These are phyloP conservation scores for Candida ponderosae DNA, from an alignment of 805 yeast species.

Conservation along the genomic window DNA sequence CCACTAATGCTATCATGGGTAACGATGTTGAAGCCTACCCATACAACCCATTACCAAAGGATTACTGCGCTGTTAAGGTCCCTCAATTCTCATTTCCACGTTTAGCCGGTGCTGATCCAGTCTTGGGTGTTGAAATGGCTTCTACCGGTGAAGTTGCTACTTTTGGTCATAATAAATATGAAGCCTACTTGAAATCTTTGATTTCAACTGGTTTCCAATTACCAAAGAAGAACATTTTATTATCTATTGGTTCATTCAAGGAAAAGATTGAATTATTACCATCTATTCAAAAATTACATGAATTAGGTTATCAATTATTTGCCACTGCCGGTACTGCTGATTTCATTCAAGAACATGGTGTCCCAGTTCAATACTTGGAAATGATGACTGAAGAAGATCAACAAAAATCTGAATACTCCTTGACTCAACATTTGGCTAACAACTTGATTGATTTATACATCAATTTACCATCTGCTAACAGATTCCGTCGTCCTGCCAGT, in stretches of 20 bases:
- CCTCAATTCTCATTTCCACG: conserved; percentile 98
- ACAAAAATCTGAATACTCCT: conserved; percentile 88
- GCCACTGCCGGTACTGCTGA: conserved; percentile 99
- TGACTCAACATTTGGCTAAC: conserved; percentile 94
- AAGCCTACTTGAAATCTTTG: conserved; percentile 92
- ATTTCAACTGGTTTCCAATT: conserved; percentile 91
- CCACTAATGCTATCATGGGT: conserved; percentile 92
- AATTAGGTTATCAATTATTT: conserved; percentile 82
- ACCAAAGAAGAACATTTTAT: conserved; percentile 89
- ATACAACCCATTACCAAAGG: conserved; percentile 77
- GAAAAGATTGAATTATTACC: conserved; percentile 94
- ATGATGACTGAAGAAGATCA: conserved; percentile 65
- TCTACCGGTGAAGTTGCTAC: conserved; percentile 99
- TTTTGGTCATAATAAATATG: conserved; percentile 92
- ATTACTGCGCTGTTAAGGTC: conserved; percentile 92
- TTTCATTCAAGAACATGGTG: conserved; percentile 88
- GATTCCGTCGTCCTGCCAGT: conserved; percentile 98
- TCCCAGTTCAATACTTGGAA: conserved; percentile 94
- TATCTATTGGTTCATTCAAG: conserved; percentile 94
- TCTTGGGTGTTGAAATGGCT: conserved; percentile 98
- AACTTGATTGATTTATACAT: conserved; percentile 93
- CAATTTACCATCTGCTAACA: conserved; percentile 92
- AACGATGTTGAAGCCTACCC: conserved; percentile 87
- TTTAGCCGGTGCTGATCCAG: conserved; percentile 96
- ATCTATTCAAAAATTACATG: conserved; percentile 68